Percentiles rank a stretch among this genome's conserved stretches.
Conservation (phyloP, 2,329 filamentous ascomycete species). For the Beauveria pseudobassiana region DNA sequence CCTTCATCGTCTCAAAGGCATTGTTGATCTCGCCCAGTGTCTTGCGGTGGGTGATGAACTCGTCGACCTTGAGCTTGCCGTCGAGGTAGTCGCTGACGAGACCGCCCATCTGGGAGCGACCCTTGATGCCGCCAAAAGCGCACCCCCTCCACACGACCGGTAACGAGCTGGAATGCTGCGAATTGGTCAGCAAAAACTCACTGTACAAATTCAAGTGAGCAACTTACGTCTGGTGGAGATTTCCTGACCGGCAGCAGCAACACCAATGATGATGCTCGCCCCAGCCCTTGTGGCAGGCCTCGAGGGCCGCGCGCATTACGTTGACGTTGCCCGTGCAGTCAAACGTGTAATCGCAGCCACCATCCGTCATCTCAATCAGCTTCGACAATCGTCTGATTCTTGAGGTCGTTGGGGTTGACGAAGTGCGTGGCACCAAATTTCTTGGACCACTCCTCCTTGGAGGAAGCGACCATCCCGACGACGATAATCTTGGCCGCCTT, state of each 20-base stretch:
- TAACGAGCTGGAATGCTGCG: slow-evolving; percentile 94
- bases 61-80: slow-evolving; percentile 91
- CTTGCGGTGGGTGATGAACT: slow-evolving; percentile 98
- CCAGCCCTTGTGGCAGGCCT: slow-evolving; percentile 99
- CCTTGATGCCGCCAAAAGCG: slow-evolving; percentile 97
- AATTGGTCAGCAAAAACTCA: slow-evolving; percentile 15
- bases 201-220: not conserved
- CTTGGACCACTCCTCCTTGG: slow-evolving; percentile 83
- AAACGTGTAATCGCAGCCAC: slow-evolving; percentile 97
- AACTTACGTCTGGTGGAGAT: slow-evolving; percentile 84
- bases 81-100: slow-evolving; percentile 86
- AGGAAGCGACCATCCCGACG: too few relatives aligned
- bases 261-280: slow-evolving; percentile 96
- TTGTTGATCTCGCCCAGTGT: slow-evolving; percentile 75
- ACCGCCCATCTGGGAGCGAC: slow-evolving; percentile 79
- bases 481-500: slow-evolving; percentile 72
- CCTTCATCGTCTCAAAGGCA: slow-evolving; percentile 91
- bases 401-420: slow-evolving; percentile 80
- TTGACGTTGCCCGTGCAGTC: slow-evolving; percentile 97
- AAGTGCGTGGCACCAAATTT: slow-evolving; percentile 98
- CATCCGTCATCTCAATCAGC: slow-evolving; percentile 95
- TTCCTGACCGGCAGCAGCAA: slow-evolving; percentile 92
- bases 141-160: slow-evolving; percentile 95
- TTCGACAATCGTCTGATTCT: slow-evolving; percentile 78
- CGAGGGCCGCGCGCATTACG: slow-evolving; percentile 91